Evolutionary conservation across 192 early-diverging fungal species (phyloP), one percentile per base, ranked within the genome.

Genomic region (Podila epigama): DNA sequence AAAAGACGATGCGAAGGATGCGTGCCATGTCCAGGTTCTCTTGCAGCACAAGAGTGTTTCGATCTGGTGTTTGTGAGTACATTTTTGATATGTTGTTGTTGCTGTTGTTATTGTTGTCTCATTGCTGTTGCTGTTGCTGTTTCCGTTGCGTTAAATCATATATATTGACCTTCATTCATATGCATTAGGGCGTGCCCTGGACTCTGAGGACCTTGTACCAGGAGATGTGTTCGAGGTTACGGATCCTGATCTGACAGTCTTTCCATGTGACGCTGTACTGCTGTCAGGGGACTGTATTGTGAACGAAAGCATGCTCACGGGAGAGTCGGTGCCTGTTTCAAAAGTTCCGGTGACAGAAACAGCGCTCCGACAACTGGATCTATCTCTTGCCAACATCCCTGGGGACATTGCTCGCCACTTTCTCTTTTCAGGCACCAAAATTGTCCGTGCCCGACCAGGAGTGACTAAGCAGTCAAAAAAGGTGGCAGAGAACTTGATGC

Each of bases 261-360:
- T 97, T 36, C 96, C 98, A 0, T 98, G 96, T 80, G 98, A 99
- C 75, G 94, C 94, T 0, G 82, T 98, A 22, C 84, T 99, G 16
- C 82, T 98, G 28, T 86, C 92, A 35, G 98, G 98, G 20, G 94
- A 95, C 71, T 98, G 96, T 70, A 98, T 99, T 60, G 90, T 98
- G 37, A 98, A 98, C 82, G 98, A 98, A 79, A 93, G 89, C 75
- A 97, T 99, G 96, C 86, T 99, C 12, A 99, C 98, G 2, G 98
- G 98, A 41, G 98, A 99, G 75, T 95, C 93, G 37, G 84, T 98
- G 2, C 96, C 96, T 0, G 94, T 99, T 25, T 94, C 94, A 36
- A 99, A 99, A 71, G 81, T 83, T 1, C 92, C 96, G 0, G 89
- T 96, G 8, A 86, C 83, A 11, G 91, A 90, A 31, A 68, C 55